These are phyloP conservation scores for Cercospora sesami DNA, from an alignment of 2,329 filamentous ascomycete species.

Conservation along the genomic window DNA sequence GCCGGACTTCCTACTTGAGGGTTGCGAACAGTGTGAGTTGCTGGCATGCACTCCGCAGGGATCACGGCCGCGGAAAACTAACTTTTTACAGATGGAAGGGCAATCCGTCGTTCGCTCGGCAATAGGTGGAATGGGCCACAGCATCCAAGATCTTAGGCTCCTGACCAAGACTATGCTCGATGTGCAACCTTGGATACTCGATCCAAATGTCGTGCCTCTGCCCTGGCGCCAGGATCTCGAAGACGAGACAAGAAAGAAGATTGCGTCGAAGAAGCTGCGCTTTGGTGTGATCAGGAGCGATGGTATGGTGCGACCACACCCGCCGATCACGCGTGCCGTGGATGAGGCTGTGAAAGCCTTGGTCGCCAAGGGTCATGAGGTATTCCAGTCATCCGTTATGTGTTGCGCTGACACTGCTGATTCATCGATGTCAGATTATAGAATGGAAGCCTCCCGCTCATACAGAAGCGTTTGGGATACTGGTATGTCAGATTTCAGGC, in stretches of 20 bases:
- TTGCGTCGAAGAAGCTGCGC: not conserved
- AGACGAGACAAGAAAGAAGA: not conserved
- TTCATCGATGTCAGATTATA: not conserved
- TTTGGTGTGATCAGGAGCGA: not conserved
- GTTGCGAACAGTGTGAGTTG: not conserved
- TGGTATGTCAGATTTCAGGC: not conserved
- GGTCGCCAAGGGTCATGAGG: not conserved
- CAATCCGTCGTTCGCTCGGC: not conserved
- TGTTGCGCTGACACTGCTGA: not conserved
- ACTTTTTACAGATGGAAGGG: not conserved
- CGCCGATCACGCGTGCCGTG: not conserved
- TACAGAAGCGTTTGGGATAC: not conserved
- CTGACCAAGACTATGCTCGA: not conserved
- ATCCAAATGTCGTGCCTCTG: conserved; percentile 2
- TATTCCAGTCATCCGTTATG: not conserved
- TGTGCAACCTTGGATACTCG: not conserved
- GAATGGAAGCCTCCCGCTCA: not conserved
- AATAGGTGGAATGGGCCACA: not conserved
- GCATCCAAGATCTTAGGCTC: not conserved
- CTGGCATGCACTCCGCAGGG: not conserved
- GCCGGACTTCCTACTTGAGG: not conserved
- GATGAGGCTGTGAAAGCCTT: not conserved
- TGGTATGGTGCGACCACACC: not conserved
- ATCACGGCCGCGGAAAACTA: not conserved
- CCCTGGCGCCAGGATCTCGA: not conserved